Evolutionary conservation across 1,284 basidiomycete species (phyloP).

Genomic region (Ustilago curta): DNA sequence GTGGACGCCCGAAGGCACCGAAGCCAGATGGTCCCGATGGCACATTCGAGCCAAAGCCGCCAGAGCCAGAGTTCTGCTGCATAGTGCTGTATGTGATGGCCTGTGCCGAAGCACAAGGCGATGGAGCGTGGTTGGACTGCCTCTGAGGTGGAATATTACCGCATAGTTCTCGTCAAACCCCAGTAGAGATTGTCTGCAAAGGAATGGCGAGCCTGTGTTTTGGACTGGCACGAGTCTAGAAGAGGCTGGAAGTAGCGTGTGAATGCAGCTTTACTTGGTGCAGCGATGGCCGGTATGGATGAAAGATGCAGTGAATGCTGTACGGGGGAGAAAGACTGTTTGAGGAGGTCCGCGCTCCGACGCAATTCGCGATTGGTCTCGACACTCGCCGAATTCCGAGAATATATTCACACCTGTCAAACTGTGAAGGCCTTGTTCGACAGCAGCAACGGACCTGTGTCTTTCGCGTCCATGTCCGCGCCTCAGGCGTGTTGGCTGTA

Average conservation of each 20-base stretch:
- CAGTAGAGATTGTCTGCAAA: neutral
- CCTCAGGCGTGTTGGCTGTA: too few relatives aligned
- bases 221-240: neutral
- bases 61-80: conserved; percentile 25
- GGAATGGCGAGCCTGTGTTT: neutral
- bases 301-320: neutral
- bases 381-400: conserved; percentile 22
- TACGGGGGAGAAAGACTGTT: neutral
- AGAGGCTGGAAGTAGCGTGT: neutral
- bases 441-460: too few relatives aligned
- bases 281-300: neutral
- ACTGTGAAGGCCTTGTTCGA: neutral
- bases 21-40: conserved; percentile 8
- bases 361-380: conserved; percentile 1
- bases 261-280: neutral
- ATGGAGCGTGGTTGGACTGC: neutral
- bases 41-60: conserved; percentile 4
- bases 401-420: conserved; percentile 21
- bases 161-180: conserved; percentile 8
- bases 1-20: conserved; percentile 20
- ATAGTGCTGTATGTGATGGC: conserved; percentile 1
- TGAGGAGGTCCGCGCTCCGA: conserved; percentile 13
- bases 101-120: conserved; percentile 6
- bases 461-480: too few relatives aligned
- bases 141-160: neutral